Evolutionary conservation across 2,329 filamentous ascomycete genomes (phyloP).

Genomic region (Penicillium janthinellum): DNA sequence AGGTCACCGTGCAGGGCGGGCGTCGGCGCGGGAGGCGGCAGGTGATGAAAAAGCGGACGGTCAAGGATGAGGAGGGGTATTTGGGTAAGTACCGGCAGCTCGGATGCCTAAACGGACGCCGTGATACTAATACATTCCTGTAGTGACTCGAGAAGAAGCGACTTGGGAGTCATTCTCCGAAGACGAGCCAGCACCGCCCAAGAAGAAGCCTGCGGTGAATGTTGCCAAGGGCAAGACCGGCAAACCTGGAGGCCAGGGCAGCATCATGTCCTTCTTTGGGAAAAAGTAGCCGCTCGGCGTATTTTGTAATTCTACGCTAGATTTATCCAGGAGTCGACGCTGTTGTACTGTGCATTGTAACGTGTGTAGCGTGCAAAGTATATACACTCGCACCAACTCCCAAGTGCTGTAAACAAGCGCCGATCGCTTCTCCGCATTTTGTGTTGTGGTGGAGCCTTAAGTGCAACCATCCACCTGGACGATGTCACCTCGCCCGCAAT

Average conservation of each 20-base stretch:
- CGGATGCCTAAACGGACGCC: not conserved
- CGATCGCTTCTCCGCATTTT: conserved; percentile 27
- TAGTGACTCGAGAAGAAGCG: conserved; percentile 82
- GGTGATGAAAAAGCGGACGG: conserved; percentile 84
- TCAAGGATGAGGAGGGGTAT: conserved; percentile 87
- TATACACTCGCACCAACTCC: not conserved
- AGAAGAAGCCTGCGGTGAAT: conserved; percentile 50
- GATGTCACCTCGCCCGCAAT: conserved; percentile 24
- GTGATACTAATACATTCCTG: conserved; percentile 14
- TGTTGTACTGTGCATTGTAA: not conserved
- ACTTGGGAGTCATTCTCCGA: conserved; percentile 94
- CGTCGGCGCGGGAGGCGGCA: conserved; percentile 74
- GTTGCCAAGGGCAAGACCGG: conserved; percentile 56
- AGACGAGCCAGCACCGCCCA: conserved; percentile 65
- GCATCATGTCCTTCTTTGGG: conserved; percentile 88
- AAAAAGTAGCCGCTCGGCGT: conserved; percentile 62
- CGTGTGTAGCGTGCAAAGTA: not conserved
- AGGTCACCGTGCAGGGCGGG: conserved; percentile 61
- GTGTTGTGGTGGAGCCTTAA: conserved; percentile 15
- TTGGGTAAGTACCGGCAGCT: conserved; percentile 62
- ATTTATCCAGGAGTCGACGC: not conserved
- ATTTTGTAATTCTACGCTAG: not conserved
- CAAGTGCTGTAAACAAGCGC: conserved; percentile 13
- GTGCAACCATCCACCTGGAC: conserved; percentile 13
- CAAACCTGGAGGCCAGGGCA: conserved; percentile 65